Conservation (phyloP, 495 filamentous ascomycete genomes). For the Hypoxylon lienhwacheense region DNA sequence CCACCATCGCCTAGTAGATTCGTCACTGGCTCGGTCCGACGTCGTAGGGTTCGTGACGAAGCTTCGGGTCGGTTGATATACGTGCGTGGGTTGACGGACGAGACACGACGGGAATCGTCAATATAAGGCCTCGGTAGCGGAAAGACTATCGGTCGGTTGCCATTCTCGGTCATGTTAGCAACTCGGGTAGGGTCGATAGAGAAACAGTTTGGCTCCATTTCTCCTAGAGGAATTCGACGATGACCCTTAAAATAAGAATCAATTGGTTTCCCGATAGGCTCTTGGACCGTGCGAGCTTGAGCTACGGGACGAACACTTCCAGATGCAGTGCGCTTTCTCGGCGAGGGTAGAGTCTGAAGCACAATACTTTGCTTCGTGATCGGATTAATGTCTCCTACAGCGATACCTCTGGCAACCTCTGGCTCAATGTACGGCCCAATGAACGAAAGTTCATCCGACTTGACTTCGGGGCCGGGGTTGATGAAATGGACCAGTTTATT, state of each 20-base stretch:
- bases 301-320: constrained; percentile 22
- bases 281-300: constrained; percentile 44
- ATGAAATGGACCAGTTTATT: constrained; percentile 73
- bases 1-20: constrained; percentile 38
- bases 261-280: constrained; percentile 64
- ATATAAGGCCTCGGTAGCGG: constrained; percentile 54
- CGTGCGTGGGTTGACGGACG: constrained; percentile 10
- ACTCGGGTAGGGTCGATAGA: constrained; percentile 39
- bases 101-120: constrained; percentile 27
- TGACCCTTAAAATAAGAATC: constrained; percentile 73
- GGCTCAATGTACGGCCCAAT: constrained; percentile 74
- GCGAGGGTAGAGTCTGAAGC: constrained; percentile 38
- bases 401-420: constrained; percentile 71
- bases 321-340: constrained; percentile 46
- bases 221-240: constrained; percentile 74
- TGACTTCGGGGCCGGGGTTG: constrained; percentile 58
- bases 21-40: constrained; percentile 46
- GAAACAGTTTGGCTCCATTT: constrained; percentile 86
- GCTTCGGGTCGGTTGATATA: constrained; percentile 25
- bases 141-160: constrained; percentile 46
- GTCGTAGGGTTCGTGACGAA: constrained; percentile 36
- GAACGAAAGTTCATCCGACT: constrained; percentile 69
- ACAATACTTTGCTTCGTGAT: constrained; percentile 77
- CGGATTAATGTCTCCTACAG: constrained; percentile 83
- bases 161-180: constrained; percentile 33